These are phyloP conservation scores for Polyporus tsugae DNA, from an alignment of 1,284 basidiomycete species.

Conservation along the genomic window DNA sequence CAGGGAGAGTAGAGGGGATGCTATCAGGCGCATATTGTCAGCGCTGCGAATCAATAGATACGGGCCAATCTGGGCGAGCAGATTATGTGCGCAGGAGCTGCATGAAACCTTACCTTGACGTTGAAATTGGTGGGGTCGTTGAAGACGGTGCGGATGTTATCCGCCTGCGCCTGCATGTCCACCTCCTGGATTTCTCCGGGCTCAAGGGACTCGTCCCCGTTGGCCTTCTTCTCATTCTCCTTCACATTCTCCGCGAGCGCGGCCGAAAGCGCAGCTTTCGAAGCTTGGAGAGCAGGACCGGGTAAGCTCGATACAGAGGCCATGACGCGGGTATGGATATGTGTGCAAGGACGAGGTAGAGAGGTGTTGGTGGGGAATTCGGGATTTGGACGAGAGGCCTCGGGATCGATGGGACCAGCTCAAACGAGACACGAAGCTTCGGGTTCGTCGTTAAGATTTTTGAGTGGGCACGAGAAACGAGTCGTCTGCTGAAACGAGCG, in stretches of 20 bases:
- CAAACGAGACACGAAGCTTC: slow-evolving; percentile 5
- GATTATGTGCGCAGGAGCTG: slow-evolving; percentile 5
- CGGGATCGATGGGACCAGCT: slow-evolving; percentile 24
- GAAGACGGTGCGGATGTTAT: slow-evolving; percentile 89
- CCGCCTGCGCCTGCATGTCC: slow-evolving; percentile 83
- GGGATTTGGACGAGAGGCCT: slow-evolving; percentile 10
- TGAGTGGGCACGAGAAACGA: slow-evolving; percentile 19
- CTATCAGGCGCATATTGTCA: slow-evolving; percentile 48
- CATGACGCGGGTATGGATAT: slow-evolving; percentile 31
- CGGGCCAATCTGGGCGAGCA: not conserved
- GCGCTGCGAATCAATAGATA: not conserved
- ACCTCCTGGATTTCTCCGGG: slow-evolving; percentile 82
- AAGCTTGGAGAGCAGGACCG: slow-evolving; percentile 71
- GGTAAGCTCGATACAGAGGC: slow-evolving; percentile 56
- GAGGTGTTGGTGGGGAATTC: not conserved
- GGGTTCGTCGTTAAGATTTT: slow-evolving; percentile 3
- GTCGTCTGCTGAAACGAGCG: slow-evolving; percentile 31
- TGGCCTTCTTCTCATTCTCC: slow-evolving; percentile 39
- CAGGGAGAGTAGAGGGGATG: slow-evolving; percentile 93
- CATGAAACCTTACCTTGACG: slow-evolving; percentile 73
- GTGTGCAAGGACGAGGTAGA: not conserved
- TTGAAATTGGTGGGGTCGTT: slow-evolving; percentile 91
- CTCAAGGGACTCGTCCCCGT: slow-evolving; percentile 55
- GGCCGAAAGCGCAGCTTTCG: slow-evolving; percentile 75
- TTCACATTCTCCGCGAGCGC: slow-evolving; percentile 64